These are phyloP conservation scores for Cryoendolithus antarcticus DNA, from an alignment of 2,329 filamentous ascomycete genomes.

Conservation along the genomic window DNA sequence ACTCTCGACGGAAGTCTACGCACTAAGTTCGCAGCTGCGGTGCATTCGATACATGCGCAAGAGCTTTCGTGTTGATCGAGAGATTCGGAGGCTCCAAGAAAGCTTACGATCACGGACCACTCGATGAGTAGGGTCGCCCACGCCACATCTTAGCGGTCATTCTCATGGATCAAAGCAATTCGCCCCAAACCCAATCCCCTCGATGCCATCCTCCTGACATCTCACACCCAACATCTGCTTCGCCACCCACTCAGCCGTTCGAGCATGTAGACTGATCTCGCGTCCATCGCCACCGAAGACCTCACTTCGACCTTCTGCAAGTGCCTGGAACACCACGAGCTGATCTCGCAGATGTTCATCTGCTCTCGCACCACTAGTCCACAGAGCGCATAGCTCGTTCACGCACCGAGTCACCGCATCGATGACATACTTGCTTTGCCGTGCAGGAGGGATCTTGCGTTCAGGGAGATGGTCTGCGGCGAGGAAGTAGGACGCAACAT, in stretches of 20 bases:
- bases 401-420: constrained; percentile 26
- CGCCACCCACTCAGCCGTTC: constrained; percentile 35
- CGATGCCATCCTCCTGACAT: not conserved
- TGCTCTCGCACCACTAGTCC: constrained; percentile 36
- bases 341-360: constrained; percentile 48
- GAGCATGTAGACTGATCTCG: constrained; percentile 31
- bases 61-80: too few species aligned
- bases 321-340: constrained; percentile 46
- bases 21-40: too few species aligned
- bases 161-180: too few species aligned
- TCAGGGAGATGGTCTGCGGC: constrained; percentile 41
- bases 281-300: constrained; percentile 17
- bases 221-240: constrained; percentile 22
- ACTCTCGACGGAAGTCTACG: too few species aligned
- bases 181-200: not conserved
- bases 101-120: too few species aligned
- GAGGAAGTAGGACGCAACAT: constrained; percentile 36
- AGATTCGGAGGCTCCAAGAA: too few species aligned
- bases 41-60: too few species aligned
- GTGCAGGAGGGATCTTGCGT: constrained; percentile 17
- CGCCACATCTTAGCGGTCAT: too few species aligned
- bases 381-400: constrained; percentile 32
- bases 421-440: constrained; percentile 23
- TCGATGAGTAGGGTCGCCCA: too few species aligned
- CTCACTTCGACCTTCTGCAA: constrained; percentile 33